Percentiles rank a stretch among this genome's conserved stretches.
These are phyloP conservation scores for Fraxinus dipetala DNA, from an alignment of 305 asterid genomes.

Conservation along the genomic window DNA sequence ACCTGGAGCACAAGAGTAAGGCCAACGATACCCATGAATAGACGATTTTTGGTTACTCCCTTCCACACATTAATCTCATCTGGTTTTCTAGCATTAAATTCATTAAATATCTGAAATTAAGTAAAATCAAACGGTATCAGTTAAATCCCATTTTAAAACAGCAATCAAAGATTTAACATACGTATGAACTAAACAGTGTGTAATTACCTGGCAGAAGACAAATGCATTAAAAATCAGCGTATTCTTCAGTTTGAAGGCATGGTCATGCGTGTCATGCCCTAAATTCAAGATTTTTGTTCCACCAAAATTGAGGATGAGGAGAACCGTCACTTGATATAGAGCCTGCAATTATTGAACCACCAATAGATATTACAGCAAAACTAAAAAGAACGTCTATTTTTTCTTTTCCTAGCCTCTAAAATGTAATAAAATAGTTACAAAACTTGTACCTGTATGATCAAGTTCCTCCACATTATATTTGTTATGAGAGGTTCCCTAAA, in stretches of 20 bases:
- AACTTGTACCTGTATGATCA: slow-evolving; percentile 68
- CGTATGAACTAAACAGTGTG: not conserved
- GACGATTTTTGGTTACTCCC: slow-evolving; percentile 68
- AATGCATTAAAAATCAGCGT: slow-evolving; percentile 88
- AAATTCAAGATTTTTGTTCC: slow-evolving; percentile 65
- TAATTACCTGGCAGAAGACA: slow-evolving; percentile 77
- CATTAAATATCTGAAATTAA: slow-evolving; percentile 66
- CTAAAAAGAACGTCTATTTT: not conserved
- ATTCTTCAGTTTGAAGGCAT: slow-evolving; percentile 59
- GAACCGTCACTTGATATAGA: slow-evolving; percentile 83
- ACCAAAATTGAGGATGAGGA: slow-evolving; percentile 72
- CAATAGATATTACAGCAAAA: slow-evolving; percentile 9
- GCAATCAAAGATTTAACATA: not conserved
- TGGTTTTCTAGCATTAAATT: slow-evolving; percentile 91
- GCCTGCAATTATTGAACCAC: slow-evolving; percentile 56
- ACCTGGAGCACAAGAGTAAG: slow-evolving; percentile 86
- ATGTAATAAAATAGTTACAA: not conserved
- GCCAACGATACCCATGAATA: slow-evolving; percentile 69
- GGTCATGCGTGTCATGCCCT: slow-evolving; percentile 38
- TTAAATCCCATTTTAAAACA: not conserved
- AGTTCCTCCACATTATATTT: slow-evolving; percentile 97
- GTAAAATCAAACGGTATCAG: slow-evolving; percentile 6
- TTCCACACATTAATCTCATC: slow-evolving; percentile 77
- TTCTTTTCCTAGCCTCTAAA: slow-evolving; percentile 6
- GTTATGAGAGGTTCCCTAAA: slow-evolving; percentile 95